Percentiles rank a stretch among this genome's conserved stretches.
Evolutionary conservation across 371 early-diverging fungal species (phyloP).

Genomic region (Mortierella sp.): DNA sequence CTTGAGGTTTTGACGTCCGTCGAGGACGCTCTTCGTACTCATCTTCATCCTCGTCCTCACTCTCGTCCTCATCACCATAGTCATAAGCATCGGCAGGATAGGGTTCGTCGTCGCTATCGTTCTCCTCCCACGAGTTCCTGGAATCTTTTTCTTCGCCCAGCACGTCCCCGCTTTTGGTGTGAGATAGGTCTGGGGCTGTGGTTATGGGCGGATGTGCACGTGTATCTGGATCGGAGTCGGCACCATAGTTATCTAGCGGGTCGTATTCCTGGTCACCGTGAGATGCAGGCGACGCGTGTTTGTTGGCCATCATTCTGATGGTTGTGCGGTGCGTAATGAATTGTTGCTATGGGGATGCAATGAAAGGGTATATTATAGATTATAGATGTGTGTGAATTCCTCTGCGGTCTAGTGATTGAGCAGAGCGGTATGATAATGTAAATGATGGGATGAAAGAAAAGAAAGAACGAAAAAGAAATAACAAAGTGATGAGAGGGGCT

Average conservation of each 20-base stretch:
- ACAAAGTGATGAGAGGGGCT: no score
- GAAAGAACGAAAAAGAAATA: no score
- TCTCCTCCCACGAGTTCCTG: conserved; percentile 48
- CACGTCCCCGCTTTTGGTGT: background rate
- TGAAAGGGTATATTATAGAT: background rate
- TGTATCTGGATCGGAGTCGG: conserved; percentile 14
- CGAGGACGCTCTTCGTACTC: conserved; percentile 8
- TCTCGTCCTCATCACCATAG: conserved; percentile 25
- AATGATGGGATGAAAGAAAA: no score
- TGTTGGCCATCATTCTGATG: conserved; percentile 39
- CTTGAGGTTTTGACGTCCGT: background rate
- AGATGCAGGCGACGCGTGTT: conserved; percentile 11
- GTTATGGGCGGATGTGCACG: background rate
- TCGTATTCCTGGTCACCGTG: conserved; percentile 23
- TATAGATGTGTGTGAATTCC: no score
- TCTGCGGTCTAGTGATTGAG: no score
- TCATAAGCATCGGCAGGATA: conserved; percentile 39
- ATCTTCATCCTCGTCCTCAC: conserved; percentile 8
- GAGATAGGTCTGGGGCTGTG: conserved; percentile 2
- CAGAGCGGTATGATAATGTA: no score
- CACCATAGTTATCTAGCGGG: conserved; percentile 23
- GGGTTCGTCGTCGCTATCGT: conserved; percentile 39
- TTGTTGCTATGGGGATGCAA: no score
- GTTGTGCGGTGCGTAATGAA: background rate
- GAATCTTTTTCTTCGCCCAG: conserved; percentile 7